These are phyloP conservation scores for Diplocarpon mali DNA, from an alignment of 2,329 filamentous ascomycete genomes.

Conservation along the genomic window DNA sequence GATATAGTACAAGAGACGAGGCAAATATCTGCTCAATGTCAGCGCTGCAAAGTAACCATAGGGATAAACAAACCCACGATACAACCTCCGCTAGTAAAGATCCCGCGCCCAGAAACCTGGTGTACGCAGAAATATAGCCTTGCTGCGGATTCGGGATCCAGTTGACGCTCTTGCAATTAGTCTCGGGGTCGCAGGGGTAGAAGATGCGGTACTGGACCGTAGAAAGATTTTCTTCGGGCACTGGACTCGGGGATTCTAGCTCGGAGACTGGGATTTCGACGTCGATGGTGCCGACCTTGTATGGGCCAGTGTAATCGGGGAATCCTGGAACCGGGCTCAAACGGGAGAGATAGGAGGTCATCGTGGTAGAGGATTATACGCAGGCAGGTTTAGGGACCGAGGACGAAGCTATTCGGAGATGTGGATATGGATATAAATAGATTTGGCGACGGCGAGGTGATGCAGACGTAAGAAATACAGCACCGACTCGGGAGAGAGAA, in stretches of 20 bases:
- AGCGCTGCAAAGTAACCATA: neutral
- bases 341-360: constrained; percentile 31
- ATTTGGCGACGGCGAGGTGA: neutral
- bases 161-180: constrained; percentile 41
- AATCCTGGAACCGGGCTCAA: constrained; percentile 62
- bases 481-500: too few relatives aligned
- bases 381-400: neutral
- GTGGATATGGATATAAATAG: too few relatives aligned
- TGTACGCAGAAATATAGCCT: constrained; percentile 63
- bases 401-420: neutral
- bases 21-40: constrained; percentile 43
- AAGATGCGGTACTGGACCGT: constrained; percentile 76
- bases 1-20: constrained; percentile 62
- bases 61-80: constrained; percentile 36
- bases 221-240: constrained; percentile 46
- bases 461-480: too few relatives aligned
- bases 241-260: constrained; percentile 41
- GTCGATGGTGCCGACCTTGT: constrained; percentile 70
- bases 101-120: constrained; percentile 60
- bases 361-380: constrained; percentile 4
- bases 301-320: constrained; percentile 64
- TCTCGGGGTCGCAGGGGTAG: constrained; percentile 53
- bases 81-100: constrained; percentile 45
- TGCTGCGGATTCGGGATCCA: constrained; percentile 74
- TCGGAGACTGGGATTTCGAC: constrained; percentile 64